Percentiles rank a stretch among this genome's conserved stretches.
phyloP scores from a whole-genome alignment of 148 eudicot species.

The Silene conica region DNA sequence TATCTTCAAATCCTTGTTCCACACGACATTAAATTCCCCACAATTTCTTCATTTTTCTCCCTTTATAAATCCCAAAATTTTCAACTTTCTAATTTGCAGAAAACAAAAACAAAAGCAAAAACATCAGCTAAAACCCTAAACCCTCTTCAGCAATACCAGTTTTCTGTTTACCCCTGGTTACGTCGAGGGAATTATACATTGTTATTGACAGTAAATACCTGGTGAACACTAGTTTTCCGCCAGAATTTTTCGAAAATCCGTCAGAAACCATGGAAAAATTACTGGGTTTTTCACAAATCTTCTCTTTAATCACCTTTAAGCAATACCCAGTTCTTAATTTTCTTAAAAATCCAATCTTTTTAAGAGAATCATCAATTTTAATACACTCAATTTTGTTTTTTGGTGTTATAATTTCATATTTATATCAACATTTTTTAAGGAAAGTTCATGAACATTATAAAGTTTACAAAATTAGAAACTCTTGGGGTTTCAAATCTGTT shows the following conservation, averaged over 20 bases:
- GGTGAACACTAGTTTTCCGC: not conserved
- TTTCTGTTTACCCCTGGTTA: too few species aligned
- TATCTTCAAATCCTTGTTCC: not conserved
- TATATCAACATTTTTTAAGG: conserved; percentile 17
- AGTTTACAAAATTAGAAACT: conserved; percentile 26
- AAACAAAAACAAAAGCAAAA: too few species aligned
- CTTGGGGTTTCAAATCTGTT: conserved; percentile 31
- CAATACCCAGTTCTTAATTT: conserved; percentile 22
- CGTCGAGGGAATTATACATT: too few species aligned
- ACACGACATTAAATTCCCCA: not conserved
- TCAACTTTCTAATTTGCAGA: not conserved
- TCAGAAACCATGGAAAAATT: conserved; percentile 6
- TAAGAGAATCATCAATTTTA: conserved; percentile 30
- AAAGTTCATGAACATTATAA: conserved; percentile 23
- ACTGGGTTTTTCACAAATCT: conserved; percentile 1
- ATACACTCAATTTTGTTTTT: conserved; percentile 39
- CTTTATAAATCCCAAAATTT: not conserved
- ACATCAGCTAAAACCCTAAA: not conserved
- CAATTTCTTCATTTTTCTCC: not conserved
- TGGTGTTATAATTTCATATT: conserved; percentile 34
- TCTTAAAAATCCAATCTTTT: conserved; percentile 27
- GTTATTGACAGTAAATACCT: too few species aligned
- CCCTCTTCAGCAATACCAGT: not conserved
- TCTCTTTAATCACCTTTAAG: not conserved
- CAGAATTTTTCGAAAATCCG: not conserved